A percentile compares a stretch with the other conserved stretches of the same genome.
These are phyloP conservation scores for Pseudotulostoma volvatum DNA, from an alignment of 495 filamentous ascomycete genomes.

Conservation along the genomic window DNA sequence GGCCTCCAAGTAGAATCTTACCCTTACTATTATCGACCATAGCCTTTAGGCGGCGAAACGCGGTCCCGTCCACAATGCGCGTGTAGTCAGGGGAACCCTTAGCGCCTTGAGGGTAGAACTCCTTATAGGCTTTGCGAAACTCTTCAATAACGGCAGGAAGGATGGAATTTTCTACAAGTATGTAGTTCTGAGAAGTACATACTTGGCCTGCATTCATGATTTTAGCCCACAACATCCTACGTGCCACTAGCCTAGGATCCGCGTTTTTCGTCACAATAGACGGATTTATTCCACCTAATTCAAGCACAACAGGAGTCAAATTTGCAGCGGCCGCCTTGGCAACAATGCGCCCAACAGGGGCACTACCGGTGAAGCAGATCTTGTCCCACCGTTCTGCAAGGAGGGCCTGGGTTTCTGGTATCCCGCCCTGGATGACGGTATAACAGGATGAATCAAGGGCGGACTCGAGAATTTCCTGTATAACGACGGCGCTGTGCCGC, in stretches of 20 bases:
- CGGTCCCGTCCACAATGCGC: slow-evolving; percentile 58
- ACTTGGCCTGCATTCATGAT: slow-evolving; percentile 70
- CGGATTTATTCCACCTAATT: slow-evolving; percentile 84
- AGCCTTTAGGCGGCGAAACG: slow-evolving; percentile 71
- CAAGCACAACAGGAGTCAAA: slow-evolving; percentile 73
- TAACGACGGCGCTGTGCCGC: slow-evolving; percentile 53
- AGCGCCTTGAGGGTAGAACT: slow-evolving; percentile 75
- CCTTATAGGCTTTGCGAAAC: slow-evolving; percentile 50
- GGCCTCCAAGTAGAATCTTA: slow-evolving; percentile 71
- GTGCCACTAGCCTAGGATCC: slow-evolving; percentile 65
- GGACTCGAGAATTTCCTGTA: slow-evolving; percentile 59
- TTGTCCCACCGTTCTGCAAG: slow-evolving; percentile 90
- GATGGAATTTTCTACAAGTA: slow-evolving; percentile 60
- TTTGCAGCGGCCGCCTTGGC: slow-evolving; percentile 84
- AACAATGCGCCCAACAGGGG: slow-evolving; percentile 67
- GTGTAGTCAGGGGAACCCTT: slow-evolving; percentile 57
- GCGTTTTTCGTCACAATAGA: slow-evolving; percentile 74
- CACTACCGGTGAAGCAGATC: slow-evolving; percentile 86
- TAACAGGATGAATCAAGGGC: slow-evolving; percentile 66
- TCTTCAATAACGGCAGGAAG: slow-evolving; percentile 56
- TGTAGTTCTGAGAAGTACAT: slow-evolving; percentile 81
- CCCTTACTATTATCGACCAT: slow-evolving; percentile 73
- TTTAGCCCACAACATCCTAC: slow-evolving; percentile 79
- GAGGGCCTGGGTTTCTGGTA: slow-evolving; percentile 65
- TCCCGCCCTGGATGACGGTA: slow-evolving; percentile 58